Evolutionary conservation across 2,329 filamentous ascomycete species (phyloP), one percentile per base, ranked within the genome.

Genomic region (Curvularia sp.): DNA sequence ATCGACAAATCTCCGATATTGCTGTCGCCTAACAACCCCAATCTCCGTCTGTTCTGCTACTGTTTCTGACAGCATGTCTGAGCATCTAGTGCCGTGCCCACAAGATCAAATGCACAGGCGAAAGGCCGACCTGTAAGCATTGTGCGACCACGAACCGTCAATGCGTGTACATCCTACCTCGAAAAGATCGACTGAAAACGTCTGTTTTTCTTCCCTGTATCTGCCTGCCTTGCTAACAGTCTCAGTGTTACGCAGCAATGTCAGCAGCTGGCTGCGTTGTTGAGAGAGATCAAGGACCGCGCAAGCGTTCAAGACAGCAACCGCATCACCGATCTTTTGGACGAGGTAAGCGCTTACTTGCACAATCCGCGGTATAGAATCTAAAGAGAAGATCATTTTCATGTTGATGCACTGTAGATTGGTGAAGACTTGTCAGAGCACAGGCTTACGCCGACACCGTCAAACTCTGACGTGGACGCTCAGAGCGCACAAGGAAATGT

Each of bases 61-160:
- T 18, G 30, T 51, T 47, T 53, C 67, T 70, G 50, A 70, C 53
- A 30, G 44, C n/a, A 24, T 30, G 26, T 30, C 42, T 39, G 35
- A 47, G 46, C 38, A 20, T 63, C 38, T 66, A 70, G 68, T 79
- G 77, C 64, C 76, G 77, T 33, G 64, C 66, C 53, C 72, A 77
- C 49, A 79, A 79, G 64, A 76, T 78, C 64, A 79, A 77, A 58
- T 79, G 77, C 61, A 74, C 75, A 41, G 78, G 78, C 24, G 68
- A 74, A 46, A 69, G 63, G 38, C 77, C 77, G 24, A 51, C 59
- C 5, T 79, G 77, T 59, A 72, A 73, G 44, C 75, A 78, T 42
- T 80, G 78, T 63, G 67, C 69, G 47, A 64, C 68, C 28, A 68
- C 67, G 8, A 65, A 58, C 35, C 70, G 72, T 47, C 67, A 71